These are phyloP conservation scores for Chytriomyces hyalinus DNA, from an alignment of 192 early-diverging fungal species.

Conservation along the genomic window DNA sequence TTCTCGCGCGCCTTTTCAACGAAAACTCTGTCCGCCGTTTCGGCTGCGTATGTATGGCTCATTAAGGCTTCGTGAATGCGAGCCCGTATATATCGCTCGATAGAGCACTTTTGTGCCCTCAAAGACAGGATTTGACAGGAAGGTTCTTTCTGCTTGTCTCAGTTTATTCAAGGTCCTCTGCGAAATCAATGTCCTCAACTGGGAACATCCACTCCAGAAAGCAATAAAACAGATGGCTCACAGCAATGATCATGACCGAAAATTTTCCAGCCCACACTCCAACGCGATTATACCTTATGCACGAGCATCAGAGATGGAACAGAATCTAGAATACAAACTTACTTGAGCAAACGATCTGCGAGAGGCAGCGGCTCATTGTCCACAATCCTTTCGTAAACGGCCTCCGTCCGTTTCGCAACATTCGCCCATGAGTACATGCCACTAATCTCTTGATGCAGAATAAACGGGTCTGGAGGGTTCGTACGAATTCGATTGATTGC, in stretches of 20 bases:
- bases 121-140: too few species aligned
- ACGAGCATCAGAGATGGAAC: slow-evolving; percentile 13
- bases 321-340: not conserved
- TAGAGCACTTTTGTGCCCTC: too few species aligned
- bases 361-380: slow-evolving; percentile 71
- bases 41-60: too few species aligned
- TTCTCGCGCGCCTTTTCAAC: too few species aligned
- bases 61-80: too few species aligned
- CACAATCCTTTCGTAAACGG: slow-evolving; percentile 79
- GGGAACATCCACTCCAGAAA: slow-evolving; percentile 87
- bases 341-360: slow-evolving; percentile 70
- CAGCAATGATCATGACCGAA: slow-evolving; percentile 85
- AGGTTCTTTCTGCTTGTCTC: too few species aligned
- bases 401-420: slow-evolving; percentile 89
- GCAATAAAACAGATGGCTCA: slow-evolving; percentile 81
- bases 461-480: slow-evolving; percentile 45
- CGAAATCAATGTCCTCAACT: slow-evolving; percentile 11
- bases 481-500: slow-evolving; percentile 72
- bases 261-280: slow-evolving; percentile 90
- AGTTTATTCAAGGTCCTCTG: slow-evolving; percentile 6
- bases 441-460: slow-evolving; percentile 82
- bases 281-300: slow-evolving; percentile 70
- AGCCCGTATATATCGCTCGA: too few species aligned
- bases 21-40: too few species aligned
- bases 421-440: slow-evolving; percentile 97